Conservation (phyloP, 768 basidiomycete genomes). For the Xanthoconium stramineum region DNA sequence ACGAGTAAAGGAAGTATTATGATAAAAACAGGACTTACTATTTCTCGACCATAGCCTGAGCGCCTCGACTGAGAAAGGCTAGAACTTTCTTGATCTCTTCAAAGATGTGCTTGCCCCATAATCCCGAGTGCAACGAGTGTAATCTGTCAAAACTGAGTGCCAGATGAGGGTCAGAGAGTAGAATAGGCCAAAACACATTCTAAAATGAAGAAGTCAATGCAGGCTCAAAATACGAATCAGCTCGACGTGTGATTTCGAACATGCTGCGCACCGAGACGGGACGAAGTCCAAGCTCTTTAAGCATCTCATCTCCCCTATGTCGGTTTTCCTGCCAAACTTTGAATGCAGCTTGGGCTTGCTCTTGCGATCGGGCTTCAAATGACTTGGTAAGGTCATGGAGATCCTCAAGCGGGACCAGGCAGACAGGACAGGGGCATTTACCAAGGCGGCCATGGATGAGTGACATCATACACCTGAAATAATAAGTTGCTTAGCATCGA, state of each 20-base stretch:
- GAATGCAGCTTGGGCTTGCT: not conserved
- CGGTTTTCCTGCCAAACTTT: not conserved
- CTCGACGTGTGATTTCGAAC: no score
- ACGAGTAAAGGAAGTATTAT: no score
- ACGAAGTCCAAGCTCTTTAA: conserved; percentile 20
- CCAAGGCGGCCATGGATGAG: conserved; percentile 31
- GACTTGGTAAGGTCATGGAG: conserved; percentile 20
- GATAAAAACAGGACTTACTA: conserved; percentile 19
- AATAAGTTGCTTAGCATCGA: not conserved
- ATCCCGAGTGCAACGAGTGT: conserved; percentile 34
- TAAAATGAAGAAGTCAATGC: not conserved
- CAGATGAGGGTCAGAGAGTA: conserved; percentile 31
- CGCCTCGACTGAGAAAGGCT: conserved; percentile 5
- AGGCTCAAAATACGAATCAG: not conserved
- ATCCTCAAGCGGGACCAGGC: conserved; percentile 31
- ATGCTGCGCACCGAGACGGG: not conserved
- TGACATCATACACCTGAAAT: conserved; percentile 36
- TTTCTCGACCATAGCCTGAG: conserved; percentile 9
- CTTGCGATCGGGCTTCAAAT: not conserved
- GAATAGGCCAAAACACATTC: conserved; percentile 42
- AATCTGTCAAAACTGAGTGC: conserved; percentile 39
- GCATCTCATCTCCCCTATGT: not conserved
- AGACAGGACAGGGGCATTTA: conserved; percentile 37
- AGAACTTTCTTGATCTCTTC: conserved; percentile 23
- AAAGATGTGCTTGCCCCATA: conserved; percentile 34